A percentile compares a stretch with the other conserved stretches of the same genome.
These are phyloP conservation scores for Exophiala xenobiotica DNA, from an alignment of 2,329 filamentous ascomycete genomes.

Conservation along the genomic window DNA sequence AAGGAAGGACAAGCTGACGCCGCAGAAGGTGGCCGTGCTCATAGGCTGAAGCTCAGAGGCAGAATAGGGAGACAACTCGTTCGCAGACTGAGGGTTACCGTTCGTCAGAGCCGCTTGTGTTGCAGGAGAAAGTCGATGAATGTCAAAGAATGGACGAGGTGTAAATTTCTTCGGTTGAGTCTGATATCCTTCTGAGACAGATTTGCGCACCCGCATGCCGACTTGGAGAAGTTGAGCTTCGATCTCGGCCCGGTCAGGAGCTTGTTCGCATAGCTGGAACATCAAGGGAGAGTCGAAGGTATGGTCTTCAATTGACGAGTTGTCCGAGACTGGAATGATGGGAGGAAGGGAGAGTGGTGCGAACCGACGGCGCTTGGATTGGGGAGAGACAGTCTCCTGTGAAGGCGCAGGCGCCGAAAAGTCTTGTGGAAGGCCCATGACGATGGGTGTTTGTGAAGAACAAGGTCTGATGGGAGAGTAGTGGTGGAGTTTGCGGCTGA, in stretches of 20 bases:
- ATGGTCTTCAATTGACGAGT: slow-evolving; percentile 27
- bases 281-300: slow-evolving; percentile 34
- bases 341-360: slow-evolving; percentile 39
- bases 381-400: slow-evolving; percentile 21
- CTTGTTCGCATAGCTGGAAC: slow-evolving; percentile 40
- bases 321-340: slow-evolving; percentile 24
- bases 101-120: slow-evolving; percentile 27
- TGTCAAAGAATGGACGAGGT: slow-evolving; percentile 29
- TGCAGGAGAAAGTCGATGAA: slow-evolving; percentile 27
- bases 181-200: slow-evolving; percentile 91
- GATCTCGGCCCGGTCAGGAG: slow-evolving; percentile 46
- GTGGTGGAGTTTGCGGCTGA: not conserved
- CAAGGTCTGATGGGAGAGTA: not conserved
- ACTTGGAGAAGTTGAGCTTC: slow-evolving; percentile 85
- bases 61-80: slow-evolving; percentile 19
- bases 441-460: not conserved
- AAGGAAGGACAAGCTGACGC: slow-evolving; percentile 32
- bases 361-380: slow-evolving; percentile 46
- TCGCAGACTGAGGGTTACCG: slow-evolving; percentile 7
- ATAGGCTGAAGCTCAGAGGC: slow-evolving; percentile 58
- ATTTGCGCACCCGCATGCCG: slow-evolving; percentile 92
- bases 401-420: slow-evolving; percentile 10
- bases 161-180: slow-evolving; percentile 32
- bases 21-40: slow-evolving; percentile 32
- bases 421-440: slow-evolving; percentile 22